Percentiles rank a stretch among this genome's conserved stretches.
Conservation (phyloP, 371 early-diverging fungal genomes). For the Phascolomyces articulosus region DNA sequence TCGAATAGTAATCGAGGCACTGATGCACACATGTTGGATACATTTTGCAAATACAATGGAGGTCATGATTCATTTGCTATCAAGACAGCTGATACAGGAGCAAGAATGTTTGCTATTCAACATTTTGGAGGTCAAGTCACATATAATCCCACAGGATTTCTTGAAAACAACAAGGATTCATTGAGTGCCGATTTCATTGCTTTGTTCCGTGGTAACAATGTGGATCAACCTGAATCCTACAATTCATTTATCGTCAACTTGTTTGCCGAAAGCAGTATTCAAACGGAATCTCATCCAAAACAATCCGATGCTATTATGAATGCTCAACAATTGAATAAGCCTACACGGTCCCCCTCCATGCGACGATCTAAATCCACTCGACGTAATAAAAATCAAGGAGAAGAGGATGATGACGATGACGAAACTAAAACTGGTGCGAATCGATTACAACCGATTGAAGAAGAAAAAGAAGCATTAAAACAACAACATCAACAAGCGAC, state of each 20-base stretch:
- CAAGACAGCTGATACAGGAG: slow-evolving; percentile 41
- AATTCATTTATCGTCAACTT: slow-evolving; percentile 42
- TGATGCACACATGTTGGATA: slow-evolving; percentile 40
- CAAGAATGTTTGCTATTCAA: slow-evolving; percentile 67
- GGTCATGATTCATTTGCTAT: slow-evolving; percentile 51
- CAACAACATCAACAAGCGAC: slow-evolving; percentile 11
- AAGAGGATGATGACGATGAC: slow-evolving; percentile 13
- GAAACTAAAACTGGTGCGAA: too few relatives aligned
- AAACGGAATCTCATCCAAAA: slow-evolving; percentile 66
- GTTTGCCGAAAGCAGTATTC: slow-evolving; percentile 45
- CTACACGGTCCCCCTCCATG: slow-evolving; percentile 54
- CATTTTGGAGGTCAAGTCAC: slow-evolving; percentile 81
- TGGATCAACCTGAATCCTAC: slow-evolving; percentile 54
- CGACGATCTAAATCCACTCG: slow-evolving; percentile 41
- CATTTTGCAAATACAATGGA: slow-evolving; percentile 44
- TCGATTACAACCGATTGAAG: not conserved
- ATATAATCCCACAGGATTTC: slow-evolving; percentile 77
- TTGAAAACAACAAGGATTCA: slow-evolving; percentile 72
- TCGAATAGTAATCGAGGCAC: slow-evolving; percentile 35
- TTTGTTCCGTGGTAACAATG: slow-evolving; percentile 55
- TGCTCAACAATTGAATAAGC: slow-evolving; percentile 62
- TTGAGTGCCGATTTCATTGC: slow-evolving; percentile 82
- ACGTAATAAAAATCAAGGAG: slow-evolving; percentile 15
- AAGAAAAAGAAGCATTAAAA: slow-evolving; percentile 16
- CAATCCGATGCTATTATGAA: slow-evolving; percentile 61